These are phyloP conservation scores for Ophiosphaerella narmari DNA, from an alignment of 2,329 filamentous ascomycete genomes.

Conservation along the genomic window DNA sequence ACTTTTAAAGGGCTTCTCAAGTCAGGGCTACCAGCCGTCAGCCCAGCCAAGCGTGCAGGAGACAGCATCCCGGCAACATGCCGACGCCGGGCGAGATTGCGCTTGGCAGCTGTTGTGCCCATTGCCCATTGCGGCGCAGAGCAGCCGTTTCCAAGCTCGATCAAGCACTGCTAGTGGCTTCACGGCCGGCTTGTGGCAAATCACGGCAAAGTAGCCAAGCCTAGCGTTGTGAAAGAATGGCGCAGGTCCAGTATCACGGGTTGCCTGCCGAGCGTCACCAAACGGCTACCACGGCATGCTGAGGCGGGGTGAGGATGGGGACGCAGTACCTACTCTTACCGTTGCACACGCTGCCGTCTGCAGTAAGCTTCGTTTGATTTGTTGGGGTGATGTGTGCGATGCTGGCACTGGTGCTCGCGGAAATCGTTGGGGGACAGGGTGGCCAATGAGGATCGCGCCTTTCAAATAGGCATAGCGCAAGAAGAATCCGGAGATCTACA, in stretches of 20 bases:
- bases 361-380: neutral
- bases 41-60: slow-evolving; percentile 26
- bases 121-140: slow-evolving; percentile 19
- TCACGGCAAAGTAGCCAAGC: slow-evolving; percentile 5
- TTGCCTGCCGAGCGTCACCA: slow-evolving; percentile 3
- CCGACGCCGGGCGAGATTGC: slow-evolving; percentile 26
- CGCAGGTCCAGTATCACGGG: slow-evolving; percentile 12
- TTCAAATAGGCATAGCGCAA: too few species aligned
- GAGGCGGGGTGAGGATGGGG: neutral
- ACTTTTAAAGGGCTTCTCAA: slow-evolving; percentile 22
- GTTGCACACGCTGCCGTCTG: neutral
- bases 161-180: slow-evolving; percentile 13
- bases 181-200: slow-evolving; percentile 10
- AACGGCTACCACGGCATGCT: slow-evolving; percentile 5
- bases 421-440: too few species aligned
- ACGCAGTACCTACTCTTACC: neutral
- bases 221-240: slow-evolving; percentile 1
- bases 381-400: too few species aligned
- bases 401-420: too few species aligned
- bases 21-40: slow-evolving; percentile 21
- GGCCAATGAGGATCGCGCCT: too few species aligned
- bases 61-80: slow-evolving; percentile 12
- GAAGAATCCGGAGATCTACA: too few species aligned
- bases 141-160: slow-evolving; percentile 15
- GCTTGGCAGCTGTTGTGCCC: slow-evolving; percentile 26